A percentile compares a stretch with the other conserved stretches of the same genome.
These are phyloP conservation scores for Ogataea degrootiae DNA, from an alignment of 805 yeast species.

Conservation along the genomic window DNA sequence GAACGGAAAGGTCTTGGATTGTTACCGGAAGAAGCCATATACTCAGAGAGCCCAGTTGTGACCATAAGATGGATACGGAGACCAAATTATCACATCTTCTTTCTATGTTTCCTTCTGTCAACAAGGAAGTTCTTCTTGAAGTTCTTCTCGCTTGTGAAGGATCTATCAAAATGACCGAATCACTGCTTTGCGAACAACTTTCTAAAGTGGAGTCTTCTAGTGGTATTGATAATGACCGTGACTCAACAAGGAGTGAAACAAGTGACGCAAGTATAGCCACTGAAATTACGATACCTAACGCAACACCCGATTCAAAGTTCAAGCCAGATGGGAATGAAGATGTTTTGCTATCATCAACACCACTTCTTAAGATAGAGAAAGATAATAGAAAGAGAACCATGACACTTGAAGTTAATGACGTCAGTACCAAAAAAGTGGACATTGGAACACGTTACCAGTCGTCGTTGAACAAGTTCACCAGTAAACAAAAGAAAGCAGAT, in stretches of 20 bases:
- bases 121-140: conserved; percentile 40
- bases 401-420: background rate
- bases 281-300: too few relatives aligned
- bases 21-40: background rate
- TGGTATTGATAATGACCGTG: too few relatives aligned
- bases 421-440: background rate
- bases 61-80: conserved; percentile 29
- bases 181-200: conserved; percentile 36
- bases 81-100: conserved; percentile 34
- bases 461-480: background rate
- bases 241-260: too few relatives aligned
- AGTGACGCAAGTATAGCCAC: too few relatives aligned
- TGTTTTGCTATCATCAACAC: too few relatives aligned
- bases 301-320: too few relatives aligned
- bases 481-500: background rate
- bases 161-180: conserved; percentile 38
- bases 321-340: too few relatives aligned
- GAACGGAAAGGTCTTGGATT: too few relatives aligned
- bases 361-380: too few relatives aligned
- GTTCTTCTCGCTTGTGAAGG: conserved; percentile 52
- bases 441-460: background rate
- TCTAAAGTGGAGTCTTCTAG: background rate
- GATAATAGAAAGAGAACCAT: background rate
- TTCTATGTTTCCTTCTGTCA: conserved; percentile 39
- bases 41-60: background rate